A percentile compares a stretch with the other conserved stretches of the same genome.
Evolutionary conservation across 805 yeast genomes (phyloP).

Genomic region (Grigorovia yakushimaensis): DNA sequence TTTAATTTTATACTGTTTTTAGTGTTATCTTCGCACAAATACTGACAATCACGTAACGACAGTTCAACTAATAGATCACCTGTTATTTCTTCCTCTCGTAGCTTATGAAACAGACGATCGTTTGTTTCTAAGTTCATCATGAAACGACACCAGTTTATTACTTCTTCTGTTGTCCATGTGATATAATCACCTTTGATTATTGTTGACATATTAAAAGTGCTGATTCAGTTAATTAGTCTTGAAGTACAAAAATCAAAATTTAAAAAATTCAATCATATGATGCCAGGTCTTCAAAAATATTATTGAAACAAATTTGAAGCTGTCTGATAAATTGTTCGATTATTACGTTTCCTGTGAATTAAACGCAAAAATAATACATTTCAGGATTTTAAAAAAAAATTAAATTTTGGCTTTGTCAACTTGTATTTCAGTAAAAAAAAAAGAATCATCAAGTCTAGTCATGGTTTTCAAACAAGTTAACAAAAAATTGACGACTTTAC

Average conservation of each 20-base stretch:
- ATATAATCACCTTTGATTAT: slow-evolving; percentile 1
- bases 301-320: no score
- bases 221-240: no score
- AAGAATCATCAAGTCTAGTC: no score
- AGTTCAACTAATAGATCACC: slow-evolving; percentile 66
- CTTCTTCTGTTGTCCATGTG: slow-evolving; percentile 22
- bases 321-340: no score
- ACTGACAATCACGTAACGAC: slow-evolving; percentile 60
- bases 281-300: no score
- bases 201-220: background rate
- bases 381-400: background rate
- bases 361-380: background rate
- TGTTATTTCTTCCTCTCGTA: slow-evolving; percentile 17
- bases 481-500: slow-evolving; percentile 65
- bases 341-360: no score
- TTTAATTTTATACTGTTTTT: slow-evolving; percentile 52
- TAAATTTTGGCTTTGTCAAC: no score
- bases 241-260: no score
- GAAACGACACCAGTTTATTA: slow-evolving; percentile 18
- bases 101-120: slow-evolving; percentile 9
- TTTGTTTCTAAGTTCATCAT: slow-evolving; percentile 11
- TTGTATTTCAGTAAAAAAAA: no score
- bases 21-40: slow-evolving; percentile 44
- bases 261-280: no score
- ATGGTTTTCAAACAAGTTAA: background rate